Evolutionary conservation across 23 red algal genomes (phyloP), one percentile per base, ranked within the genome.

Genomic region (Gracilaria gracilis): DNA sequence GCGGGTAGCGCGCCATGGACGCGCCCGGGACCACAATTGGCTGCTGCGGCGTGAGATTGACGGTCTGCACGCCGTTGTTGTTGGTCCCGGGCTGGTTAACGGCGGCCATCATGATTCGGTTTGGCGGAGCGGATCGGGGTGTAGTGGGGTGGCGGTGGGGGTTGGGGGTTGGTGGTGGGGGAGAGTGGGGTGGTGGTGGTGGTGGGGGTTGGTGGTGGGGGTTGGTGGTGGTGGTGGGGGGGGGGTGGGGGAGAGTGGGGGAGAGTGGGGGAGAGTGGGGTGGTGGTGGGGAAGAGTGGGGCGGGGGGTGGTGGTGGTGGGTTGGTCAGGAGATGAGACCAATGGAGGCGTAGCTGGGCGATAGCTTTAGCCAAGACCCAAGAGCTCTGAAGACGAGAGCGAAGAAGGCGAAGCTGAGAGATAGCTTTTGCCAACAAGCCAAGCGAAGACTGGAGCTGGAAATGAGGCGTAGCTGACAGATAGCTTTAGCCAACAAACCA

Each of bases 1-100:
- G 72, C 12, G 72, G 72, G 17, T 77, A 77, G 72, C 72, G 72
- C 23, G 40, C 40, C 40, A 20, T 46, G 39, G n/a, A 25, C n/a
- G 39, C 21, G 72, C 40, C 40, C 72, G 72, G 72, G 19, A 51
- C 8, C 8, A 27, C 19, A 9, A 34, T 9, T 33, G 72, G 72
- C 12, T 3, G 4, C 40, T 17, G 38, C 46, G 9, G 72, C 46
- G 38, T 5, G 31, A 29, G 8, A 42, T 9, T 49, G 46, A 27
- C 40, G 46, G 40, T 50, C 9, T 50, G 38, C 72, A 20, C 64
- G 64, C 64, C 64, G 32, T 69, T 69, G 64, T 28, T 37, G 32
- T 69, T 36, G 64, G 9, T 64, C 59, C 32, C 33, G 31, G 31
- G 32, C 27, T 69, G 64, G 64, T 69, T 31, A 69, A 69, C 31